Conservation (phyloP, 1,284 basidiomycete species). For the Pyrrhoderma lamaoense region DNA sequence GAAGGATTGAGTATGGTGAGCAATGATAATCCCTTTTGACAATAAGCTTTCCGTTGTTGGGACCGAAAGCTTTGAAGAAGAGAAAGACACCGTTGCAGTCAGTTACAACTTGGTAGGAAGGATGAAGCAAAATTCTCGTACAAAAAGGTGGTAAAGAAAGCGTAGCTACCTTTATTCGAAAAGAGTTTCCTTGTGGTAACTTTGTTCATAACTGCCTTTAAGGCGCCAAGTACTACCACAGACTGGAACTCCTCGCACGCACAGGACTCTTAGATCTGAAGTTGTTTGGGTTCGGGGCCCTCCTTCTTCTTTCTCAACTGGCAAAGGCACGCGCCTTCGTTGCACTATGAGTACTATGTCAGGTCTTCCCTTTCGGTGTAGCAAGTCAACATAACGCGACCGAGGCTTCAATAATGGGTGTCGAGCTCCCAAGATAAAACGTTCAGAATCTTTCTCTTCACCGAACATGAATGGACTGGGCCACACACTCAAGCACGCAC, state of each 20-base stretch:
- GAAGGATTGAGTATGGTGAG: too few species aligned
- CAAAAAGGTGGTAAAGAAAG: too few species aligned
- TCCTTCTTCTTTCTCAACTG: conserved; percentile 7
- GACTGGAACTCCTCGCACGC: conserved; percentile 14
- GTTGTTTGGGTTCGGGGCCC: conserved; percentile 13
- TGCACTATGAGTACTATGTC: conserved; percentile 15
- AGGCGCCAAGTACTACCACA: too few species aligned
- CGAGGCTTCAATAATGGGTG: not conserved
- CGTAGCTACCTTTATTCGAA: too few species aligned
- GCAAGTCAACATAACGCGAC: conserved; percentile 2
- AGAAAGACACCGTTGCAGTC: too few species aligned
- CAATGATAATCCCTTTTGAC: too few species aligned
- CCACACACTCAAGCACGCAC: conserved; percentile 34
- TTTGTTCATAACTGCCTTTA: too few species aligned
- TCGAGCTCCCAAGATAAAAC: conserved; percentile 18
- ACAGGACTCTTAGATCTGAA: conserved; percentile 9
- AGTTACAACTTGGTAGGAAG: too few species aligned
- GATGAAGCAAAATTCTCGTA: too few species aligned
- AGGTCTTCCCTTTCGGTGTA: conserved; percentile 13
- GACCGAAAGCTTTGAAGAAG: too few species aligned
- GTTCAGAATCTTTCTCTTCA: conserved; percentile 19
- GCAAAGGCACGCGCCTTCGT: conserved; percentile 13
- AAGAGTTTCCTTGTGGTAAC: too few species aligned
- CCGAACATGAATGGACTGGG: conserved; percentile 18
- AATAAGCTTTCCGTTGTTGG: too few species aligned